Evolutionary conservation across 495 filamentous ascomycete species (phyloP).

Genomic region (Xylona heveae): DNA sequence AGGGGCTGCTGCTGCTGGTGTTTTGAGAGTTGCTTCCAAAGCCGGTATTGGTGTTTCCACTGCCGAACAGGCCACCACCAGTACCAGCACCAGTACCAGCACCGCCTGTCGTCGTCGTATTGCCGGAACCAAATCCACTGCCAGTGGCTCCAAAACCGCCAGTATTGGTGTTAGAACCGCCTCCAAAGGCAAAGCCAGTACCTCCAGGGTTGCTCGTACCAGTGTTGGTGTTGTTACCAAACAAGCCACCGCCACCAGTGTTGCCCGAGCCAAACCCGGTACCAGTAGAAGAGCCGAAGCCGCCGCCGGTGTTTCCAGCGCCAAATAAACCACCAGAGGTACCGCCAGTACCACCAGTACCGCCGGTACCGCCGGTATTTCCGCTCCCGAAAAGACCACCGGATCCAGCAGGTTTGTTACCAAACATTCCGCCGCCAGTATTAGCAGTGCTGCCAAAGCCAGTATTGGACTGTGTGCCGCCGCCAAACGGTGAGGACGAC

Average conservation of each 20-base stretch:
- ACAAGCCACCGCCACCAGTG: slow-evolving; percentile 3
- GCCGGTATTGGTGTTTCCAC: slow-evolving; percentile 10
- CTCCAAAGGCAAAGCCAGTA: neutral
- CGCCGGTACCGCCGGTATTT: too few relatives aligned
- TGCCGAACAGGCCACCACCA: slow-evolving; percentile 11
- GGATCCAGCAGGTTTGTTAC: slow-evolving; percentile 16
- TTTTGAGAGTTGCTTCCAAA: slow-evolving; percentile 20
- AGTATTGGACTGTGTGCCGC: slow-evolving; percentile 1
- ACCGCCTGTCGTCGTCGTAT: slow-evolving; percentile 1
- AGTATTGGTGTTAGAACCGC: slow-evolving; percentile 7
- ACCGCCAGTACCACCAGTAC: too few relatives aligned
- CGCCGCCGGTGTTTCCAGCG: slow-evolving; percentile 5
- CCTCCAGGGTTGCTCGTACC: slow-evolving; percentile 1
- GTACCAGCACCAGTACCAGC: slow-evolving; percentile 9
- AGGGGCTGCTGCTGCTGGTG: slow-evolving; percentile 14
- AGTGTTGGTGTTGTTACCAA: slow-evolving; percentile 3
- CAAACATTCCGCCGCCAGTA: slow-evolving; percentile 25
- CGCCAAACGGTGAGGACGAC: slow-evolving; percentile 6
- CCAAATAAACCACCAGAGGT: slow-evolving; percentile 14
- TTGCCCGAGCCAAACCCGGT: slow-evolving; percentile 10
- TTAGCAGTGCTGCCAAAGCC: slow-evolving; percentile 16
- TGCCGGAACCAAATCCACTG: slow-evolving; percentile 2
- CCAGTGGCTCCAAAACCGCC: too few relatives aligned
- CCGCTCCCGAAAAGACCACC: too few relatives aligned
- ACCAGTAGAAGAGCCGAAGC: slow-evolving; percentile 16